Percentiles rank a stretch among this genome's conserved stretches.
Evolutionary conservation across 306 rosid genomes (phyloP).

Genomic region (Begonia fuchsioides): DNA sequence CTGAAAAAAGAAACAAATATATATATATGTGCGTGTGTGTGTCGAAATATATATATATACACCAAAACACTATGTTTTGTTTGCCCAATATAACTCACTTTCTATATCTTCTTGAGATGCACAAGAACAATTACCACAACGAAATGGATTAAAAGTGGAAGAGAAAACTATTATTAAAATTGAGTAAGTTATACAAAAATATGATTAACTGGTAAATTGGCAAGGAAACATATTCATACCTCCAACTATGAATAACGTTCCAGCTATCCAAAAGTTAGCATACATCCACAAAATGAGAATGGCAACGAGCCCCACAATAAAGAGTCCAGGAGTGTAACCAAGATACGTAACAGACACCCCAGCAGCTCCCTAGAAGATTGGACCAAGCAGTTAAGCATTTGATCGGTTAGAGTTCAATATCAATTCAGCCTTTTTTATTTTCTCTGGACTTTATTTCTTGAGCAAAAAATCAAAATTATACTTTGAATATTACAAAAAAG

Average conservation of each 20-base stretch:
- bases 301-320: conserved; percentile 79
- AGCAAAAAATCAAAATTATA: not conserved
- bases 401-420: not conserved
- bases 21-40: too few relatives aligned
- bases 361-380: conserved; percentile 66
- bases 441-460: not conserved
- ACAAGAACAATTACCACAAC: too few relatives aligned
- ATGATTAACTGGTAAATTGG: too few relatives aligned
- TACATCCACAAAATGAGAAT: conserved; percentile 94
- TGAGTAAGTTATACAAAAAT: not conserved
- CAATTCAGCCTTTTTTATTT: not conserved
- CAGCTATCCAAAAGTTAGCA: conserved; percentile 96
- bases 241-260: conserved; percentile 79
- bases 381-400: conserved; percentile 19
- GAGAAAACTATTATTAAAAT: too few relatives aligned
- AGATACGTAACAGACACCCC: conserved; percentile 70
- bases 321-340: conserved; percentile 94
- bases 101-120: too few relatives aligned
- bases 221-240: conserved; percentile 29
- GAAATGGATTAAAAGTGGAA: too few relatives aligned
- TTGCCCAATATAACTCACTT: too few relatives aligned
- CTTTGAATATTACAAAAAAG: not conserved
- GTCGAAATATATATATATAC: too few relatives aligned
- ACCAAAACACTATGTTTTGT: too few relatives aligned
- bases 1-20: too few relatives aligned